Conservation (phyloP, 345 rosid species). For the Populus ilicifolia region DNA sequence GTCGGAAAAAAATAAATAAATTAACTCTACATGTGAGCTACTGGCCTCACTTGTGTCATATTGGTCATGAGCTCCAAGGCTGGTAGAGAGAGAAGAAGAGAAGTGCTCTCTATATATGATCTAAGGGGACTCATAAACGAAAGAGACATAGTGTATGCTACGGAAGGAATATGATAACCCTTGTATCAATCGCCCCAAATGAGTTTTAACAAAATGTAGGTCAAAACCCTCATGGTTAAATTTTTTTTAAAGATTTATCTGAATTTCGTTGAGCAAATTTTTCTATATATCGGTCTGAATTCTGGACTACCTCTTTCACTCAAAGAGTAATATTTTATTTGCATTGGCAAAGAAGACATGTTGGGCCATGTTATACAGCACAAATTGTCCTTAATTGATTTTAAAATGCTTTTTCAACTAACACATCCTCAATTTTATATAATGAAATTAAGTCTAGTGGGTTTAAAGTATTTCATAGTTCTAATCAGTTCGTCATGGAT, state of each 20-base stretch:
- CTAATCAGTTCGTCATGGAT: too few species aligned
- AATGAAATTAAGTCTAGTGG: too few species aligned
- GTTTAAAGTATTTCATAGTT: too few species aligned
- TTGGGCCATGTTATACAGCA: background rate
- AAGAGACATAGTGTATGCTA: background rate
- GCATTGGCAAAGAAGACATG: background rate
- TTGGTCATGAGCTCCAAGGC: too few species aligned
- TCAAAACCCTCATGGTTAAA: background rate
- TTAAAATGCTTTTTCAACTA: background rate
- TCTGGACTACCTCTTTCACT: background rate
- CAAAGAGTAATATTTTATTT: background rate
- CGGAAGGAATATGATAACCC: background rate
- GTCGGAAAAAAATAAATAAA: background rate
- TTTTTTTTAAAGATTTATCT: background rate
- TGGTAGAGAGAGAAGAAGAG: too few species aligned
- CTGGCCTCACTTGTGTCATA: too few species aligned
- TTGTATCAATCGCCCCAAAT: background rate
- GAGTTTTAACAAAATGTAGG: background rate
- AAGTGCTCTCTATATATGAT: background rate
- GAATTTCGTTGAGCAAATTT: background rate
- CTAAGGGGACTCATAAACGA: background rate
- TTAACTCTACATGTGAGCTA: background rate
- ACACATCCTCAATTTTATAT: too few species aligned
- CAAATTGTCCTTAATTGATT: background rate
- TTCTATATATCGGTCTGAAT: background rate